Conservation (phyloP, 1,284 basidiomycete species). For the Calocybe gambosa region DNA sequence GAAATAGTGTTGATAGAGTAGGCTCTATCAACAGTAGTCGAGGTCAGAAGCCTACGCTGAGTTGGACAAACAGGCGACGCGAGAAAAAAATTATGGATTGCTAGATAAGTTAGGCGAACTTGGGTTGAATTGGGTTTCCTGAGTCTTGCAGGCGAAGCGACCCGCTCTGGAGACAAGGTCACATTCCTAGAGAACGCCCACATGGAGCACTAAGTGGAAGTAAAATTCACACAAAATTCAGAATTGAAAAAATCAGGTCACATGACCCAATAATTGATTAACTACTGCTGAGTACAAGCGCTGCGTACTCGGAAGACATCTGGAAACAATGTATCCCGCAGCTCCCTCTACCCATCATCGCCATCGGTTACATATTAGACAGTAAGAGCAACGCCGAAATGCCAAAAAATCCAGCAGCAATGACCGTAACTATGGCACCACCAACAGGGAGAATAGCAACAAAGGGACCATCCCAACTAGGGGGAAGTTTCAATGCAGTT, state of each 20-base stretch:
- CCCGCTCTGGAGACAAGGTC: not conserved
- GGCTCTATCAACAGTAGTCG: constrained; percentile 1
- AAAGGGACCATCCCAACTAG: constrained; percentile 55
- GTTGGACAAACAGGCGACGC: constrained; percentile 11
- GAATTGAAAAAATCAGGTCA: not conserved
- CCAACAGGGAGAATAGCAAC: constrained; percentile 35
- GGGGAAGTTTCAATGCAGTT: constrained; percentile 38
- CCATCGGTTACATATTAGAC: not conserved
- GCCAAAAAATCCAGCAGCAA: constrained; percentile 38
- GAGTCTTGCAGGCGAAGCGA: not conserved
- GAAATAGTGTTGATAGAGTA: constrained; percentile 14
- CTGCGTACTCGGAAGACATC: too few relatives aligned
- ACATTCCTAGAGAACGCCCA: not conserved
- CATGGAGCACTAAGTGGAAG: not conserved
- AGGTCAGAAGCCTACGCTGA: constrained; percentile 9
- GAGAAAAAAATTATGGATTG: constrained; percentile 16
- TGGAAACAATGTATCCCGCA: too few relatives aligned
- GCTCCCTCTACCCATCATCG: too few relatives aligned
- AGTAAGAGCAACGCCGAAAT: constrained; percentile 22
- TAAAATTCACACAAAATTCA: not conserved
- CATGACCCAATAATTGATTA: not conserved
- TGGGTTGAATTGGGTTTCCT: constrained; percentile 2
- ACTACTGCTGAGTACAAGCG: not conserved
- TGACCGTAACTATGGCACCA: constrained; percentile 40
- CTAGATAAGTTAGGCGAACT: constrained; percentile 12